Percentiles rank a stretch among this genome's conserved stretches.
phyloP scores from a whole-genome alignment of 1,139 yeast species.

The Sugiyamaella neomexicana region DNA sequence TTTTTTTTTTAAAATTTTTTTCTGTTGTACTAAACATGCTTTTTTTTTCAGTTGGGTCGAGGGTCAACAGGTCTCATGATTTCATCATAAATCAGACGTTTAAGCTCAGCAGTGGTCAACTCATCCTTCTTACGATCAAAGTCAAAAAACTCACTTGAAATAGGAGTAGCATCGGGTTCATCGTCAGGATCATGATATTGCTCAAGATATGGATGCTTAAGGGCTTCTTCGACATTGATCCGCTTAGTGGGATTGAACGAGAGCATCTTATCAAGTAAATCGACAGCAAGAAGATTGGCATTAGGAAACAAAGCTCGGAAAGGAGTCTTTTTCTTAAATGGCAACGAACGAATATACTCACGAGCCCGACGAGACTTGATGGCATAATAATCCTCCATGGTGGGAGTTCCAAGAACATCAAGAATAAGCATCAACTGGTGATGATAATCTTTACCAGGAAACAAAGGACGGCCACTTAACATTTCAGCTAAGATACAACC shows the following conservation, averaged over 20 bases:
- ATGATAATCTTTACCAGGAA: conserved; percentile 94
- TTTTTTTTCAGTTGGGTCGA: neutral
- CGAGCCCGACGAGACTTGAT: conserved; percentile 84
- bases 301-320: conserved; percentile 54
- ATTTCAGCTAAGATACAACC: conserved; percentile 96
- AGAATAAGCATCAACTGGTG: conserved; percentile 85
- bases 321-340: conserved; percentile 59
- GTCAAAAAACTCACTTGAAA: conserved; percentile 76
- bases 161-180: conserved; percentile 74
- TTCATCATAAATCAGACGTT: conserved; percentile 66
- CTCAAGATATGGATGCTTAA: conserved; percentile 76
- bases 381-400: conserved; percentile 73
- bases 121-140: conserved; percentile 77
- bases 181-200: conserved; percentile 81
- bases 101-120: conserved; percentile 66
- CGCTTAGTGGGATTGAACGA: conserved; percentile 80
- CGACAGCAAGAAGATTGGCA: conserved; percentile 71
- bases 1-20: neutral
- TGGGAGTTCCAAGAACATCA: conserved; percentile 89
- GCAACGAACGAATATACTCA: conserved; percentile 76
- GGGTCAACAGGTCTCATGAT: conserved; percentile 39
- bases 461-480: conserved; percentile 80
- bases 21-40: neutral
- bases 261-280: conserved; percentile 69
- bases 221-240: conserved; percentile 76